Evolutionary conservation across 202 grass and related monocot species (phyloP), one percentile per base, ranked within the genome.

Genomic region (Miscanthus sacchariflorus): DNA sequence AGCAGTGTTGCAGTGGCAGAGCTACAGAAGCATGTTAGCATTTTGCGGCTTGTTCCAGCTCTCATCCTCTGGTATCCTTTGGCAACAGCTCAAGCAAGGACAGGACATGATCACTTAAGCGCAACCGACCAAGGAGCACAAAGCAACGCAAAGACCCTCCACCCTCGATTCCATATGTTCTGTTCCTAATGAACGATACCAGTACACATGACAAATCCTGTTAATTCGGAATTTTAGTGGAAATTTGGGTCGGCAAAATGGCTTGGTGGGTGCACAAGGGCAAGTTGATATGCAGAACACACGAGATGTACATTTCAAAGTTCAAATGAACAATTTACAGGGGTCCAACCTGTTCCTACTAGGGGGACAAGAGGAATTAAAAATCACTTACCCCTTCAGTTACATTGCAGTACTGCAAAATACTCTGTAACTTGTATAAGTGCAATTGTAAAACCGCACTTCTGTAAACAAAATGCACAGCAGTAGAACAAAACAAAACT

Each of bases 381-480:
- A 88, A 86, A 88, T 63, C 56, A 63, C 88, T 80, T 73, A 80
- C 74, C 82, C 70, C 78, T 83, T 85, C 23, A 83, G 50, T 80
- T 88, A 86, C 73, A 86, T 83, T 61, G 50, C 81, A 90, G 9
- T 25, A 79, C 11, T 10, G 6, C 6, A 67, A 83, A 93, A 78
- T 35, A 65, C 38, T 18, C 3, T 28, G 81, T 15, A 68, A 65
- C 63, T 27, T 65, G 63, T 61, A 61, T 23, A 70, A 76, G 39
- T 44, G 17, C 5, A n/a, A 23, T 3, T n/a, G 56, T 61, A 61
- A 21, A 77, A 77, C 50, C 69, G 18, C 76, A 46, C 86, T 63
- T 45, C 3, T 72, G 3, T 21, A 13, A 25, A 65, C 23, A 68
- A 68, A 68, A 68, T 7, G 65, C 25, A 68, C 5, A 33, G 11